Base-by-base conservation (phyloP, 2,329 filamentous ascomycete species). In the Fusarium robinianum region DNA sequence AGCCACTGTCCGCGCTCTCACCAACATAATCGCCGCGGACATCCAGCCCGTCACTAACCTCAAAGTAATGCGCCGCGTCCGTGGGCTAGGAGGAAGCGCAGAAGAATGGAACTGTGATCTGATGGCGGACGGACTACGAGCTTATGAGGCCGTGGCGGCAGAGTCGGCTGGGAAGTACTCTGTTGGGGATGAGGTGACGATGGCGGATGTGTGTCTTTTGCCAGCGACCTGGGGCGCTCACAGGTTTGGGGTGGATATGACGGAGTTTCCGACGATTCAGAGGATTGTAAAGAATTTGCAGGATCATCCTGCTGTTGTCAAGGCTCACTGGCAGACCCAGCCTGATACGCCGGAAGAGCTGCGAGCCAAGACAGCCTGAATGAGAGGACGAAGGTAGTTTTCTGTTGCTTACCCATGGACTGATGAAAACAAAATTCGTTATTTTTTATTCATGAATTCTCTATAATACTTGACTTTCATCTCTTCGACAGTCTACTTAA, bases 1-100 rank as follows among this genome's bases (percentile, higher is more conserved):
- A 12, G 80, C 80, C 0, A 60, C 65, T 3, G 77, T 80, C 0
- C 74, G 81, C 11, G 72, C 75, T 4, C 65, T 86, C 7, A 72
- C 75, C 4, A 60, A 68, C 37, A 78, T 85, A n/a, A 65, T 85
- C 18, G 71, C 72, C 5, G 68, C 71, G 18, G 83, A 85, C 49
- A 71, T 77, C 5, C 82, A 85, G 62, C 81, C 83, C 5, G 72
- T 81, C 1, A 83, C 81, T 2, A 84, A 84, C 53, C 61, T 79
- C 12, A 69, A 73, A 7, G 74, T 82, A 24, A 68, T 80, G 53
- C 72, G 73, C 32, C 69, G 72, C 0, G 68, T 84, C 3, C 68
- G 69, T 4, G 64, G 63, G 0, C 57, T 80, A 0, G 74, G 72
- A 0, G 67, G 64, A 2, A 71, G 70, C 2, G 67, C 70, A 1